Evolutionary conservation across 2,329 filamentous ascomycete genomes (phyloP).

Genomic region (Beauveria rudraprayagi): DNA sequence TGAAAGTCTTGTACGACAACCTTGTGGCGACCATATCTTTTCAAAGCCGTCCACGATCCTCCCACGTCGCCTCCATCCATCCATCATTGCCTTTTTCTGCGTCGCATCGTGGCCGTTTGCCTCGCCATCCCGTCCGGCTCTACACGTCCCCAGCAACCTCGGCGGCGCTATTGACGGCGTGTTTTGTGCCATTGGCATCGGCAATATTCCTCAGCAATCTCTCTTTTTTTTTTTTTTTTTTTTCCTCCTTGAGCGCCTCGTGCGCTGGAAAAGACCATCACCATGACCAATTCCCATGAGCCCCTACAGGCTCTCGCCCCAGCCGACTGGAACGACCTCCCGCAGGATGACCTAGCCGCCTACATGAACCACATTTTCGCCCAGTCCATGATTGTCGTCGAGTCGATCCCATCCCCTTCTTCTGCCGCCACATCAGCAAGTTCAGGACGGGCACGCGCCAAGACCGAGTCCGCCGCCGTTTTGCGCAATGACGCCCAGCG

Average conservation of each 20-base stretch:
- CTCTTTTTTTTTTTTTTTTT: too few relatives aligned
- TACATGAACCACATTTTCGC: conserved; percentile 55
- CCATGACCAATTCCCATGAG: conserved; percentile 51
- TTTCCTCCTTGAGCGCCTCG: neutral
- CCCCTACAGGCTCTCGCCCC: conserved; percentile 50
- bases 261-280: neutral
- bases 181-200: conserved; percentile 51
- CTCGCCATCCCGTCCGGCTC: neutral
- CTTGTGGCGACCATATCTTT: neutral
- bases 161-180: conserved; percentile 62
- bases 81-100: neutral
- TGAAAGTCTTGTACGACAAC: neutral
- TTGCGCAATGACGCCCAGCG: conserved; percentile 43
- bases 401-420: conserved; percentile 57
- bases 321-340: conserved; percentile 41
- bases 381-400: conserved; percentile 61
- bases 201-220: neutral
- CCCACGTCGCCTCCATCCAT: neutral
- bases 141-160: conserved; percentile 35
- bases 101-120: neutral
- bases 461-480: conserved; percentile 46
- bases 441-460: conserved; percentile 37
- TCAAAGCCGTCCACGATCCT: neutral
- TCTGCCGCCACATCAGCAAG: conserved; percentile 29
- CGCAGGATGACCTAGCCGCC: conserved; percentile 39